Evolutionary conservation across 2,329 filamentous ascomycete species (phyloP).

Genomic region (Botrytis elliptica): DNA sequence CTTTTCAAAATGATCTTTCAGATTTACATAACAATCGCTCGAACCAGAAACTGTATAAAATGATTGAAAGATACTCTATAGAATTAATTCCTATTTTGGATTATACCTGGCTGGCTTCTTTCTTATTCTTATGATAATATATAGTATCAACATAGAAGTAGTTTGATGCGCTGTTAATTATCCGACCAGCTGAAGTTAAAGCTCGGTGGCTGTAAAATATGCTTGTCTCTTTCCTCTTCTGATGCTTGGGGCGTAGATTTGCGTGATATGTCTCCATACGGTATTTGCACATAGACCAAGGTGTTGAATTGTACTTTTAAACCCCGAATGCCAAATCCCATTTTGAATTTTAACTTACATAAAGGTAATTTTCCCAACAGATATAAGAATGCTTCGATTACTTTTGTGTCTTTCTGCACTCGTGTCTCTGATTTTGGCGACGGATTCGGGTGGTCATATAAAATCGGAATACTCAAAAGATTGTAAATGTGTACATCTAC

Average conservation of each 20-base stretch:
- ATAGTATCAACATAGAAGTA: background rate
- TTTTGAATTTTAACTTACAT: background rate
- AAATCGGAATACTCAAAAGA: background rate
- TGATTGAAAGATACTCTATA: background rate
- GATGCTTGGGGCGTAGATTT: background rate
- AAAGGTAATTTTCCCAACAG: background rate
- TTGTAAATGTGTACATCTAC: constrained; percentile 20
- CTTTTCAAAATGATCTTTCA: background rate
- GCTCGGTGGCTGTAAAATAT: background rate
- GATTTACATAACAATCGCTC: background rate
- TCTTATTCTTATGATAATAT: background rate
- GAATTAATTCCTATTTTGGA: background rate
- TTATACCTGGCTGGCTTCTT: background rate
- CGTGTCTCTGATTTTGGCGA: background rate
- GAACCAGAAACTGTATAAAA: background rate
- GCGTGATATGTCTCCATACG: background rate
- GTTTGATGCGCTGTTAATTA: background rate
- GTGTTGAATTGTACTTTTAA: background rate
- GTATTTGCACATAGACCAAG: background rate
- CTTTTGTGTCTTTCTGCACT: background rate
- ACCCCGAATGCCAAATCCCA: background rate
- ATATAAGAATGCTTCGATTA: background rate
- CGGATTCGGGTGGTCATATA: background rate
- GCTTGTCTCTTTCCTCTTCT: background rate
- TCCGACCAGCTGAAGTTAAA: background rate